Percentiles rank a stretch among this genome's conserved stretches.
Conservation (phyloP, 2,329 filamentous ascomycete species). For the Aspergillus sp. region DNA sequence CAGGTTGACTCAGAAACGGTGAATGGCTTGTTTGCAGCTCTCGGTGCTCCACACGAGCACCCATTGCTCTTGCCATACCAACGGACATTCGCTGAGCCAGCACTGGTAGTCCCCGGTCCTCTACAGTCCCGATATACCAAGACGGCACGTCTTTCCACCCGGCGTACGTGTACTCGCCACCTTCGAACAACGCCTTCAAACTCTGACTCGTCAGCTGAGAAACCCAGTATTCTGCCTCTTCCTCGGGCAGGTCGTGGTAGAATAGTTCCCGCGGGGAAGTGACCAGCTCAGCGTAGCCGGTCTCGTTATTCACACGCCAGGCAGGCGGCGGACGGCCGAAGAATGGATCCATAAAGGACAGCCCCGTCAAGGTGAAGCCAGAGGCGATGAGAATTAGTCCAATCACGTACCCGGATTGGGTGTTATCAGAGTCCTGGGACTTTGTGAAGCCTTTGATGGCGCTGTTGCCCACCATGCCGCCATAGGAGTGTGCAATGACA, state of each 20-base stretch:
- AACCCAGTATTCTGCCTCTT: slow-evolving; percentile 45
- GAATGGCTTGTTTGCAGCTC: slow-evolving; percentile 50
- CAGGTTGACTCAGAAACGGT: slow-evolving; percentile 48
- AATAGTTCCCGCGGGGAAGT: slow-evolving; percentile 42
- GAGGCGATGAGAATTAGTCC: slow-evolving; percentile 47
- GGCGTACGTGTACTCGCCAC: slow-evolving; percentile 43
- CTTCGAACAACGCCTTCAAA: slow-evolving; percentile 46
- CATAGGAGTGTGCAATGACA: slow-evolving; percentile 50
- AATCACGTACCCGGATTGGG: slow-evolving; percentile 38
- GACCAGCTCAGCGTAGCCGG: slow-evolving; percentile 42
- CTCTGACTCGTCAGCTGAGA: slow-evolving; percentile 41
- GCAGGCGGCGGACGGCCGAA: slow-evolving; percentile 43
- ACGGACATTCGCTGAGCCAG: slow-evolving; percentile 39
- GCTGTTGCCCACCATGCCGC: slow-evolving; percentile 47
- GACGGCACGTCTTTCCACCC: slow-evolving; percentile 49
- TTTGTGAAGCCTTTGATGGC: slow-evolving; percentile 44
- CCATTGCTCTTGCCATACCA: slow-evolving; percentile 38
- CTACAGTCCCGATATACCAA: slow-evolving; percentile 46
- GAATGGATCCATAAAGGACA: slow-evolving; percentile 42
- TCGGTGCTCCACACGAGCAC: slow-evolving; percentile 34
- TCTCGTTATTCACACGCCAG: slow-evolving; percentile 41
- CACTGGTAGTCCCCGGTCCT: slow-evolving; percentile 43
- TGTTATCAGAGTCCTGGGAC: slow-evolving; percentile 10
- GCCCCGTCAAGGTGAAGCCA: slow-evolving; percentile 40
- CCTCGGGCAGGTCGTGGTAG: slow-evolving; percentile 49